phyloP scores from a whole-genome alignment of 495 filamentous ascomycete genomes.

The Pseudomonodictys pantanalensis region DNA sequence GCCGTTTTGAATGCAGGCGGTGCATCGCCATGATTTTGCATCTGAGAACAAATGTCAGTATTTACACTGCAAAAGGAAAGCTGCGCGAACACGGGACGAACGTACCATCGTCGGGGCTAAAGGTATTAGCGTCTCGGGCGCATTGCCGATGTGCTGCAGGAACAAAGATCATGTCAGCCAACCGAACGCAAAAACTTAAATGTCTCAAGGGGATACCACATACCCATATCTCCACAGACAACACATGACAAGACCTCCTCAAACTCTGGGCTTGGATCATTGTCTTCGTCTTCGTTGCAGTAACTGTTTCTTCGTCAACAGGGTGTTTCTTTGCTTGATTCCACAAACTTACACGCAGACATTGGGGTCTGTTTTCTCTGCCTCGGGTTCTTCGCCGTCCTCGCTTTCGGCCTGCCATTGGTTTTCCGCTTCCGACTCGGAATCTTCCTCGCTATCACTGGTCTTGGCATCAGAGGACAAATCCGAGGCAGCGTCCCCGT shows the following conservation, averaged over 20 bases:
- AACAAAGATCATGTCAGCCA: slow-evolving; percentile 41
- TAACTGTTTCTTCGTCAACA: slow-evolving; percentile 51
- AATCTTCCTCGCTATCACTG: slow-evolving; percentile 39
- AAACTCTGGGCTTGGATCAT: slow-evolving; percentile 83
- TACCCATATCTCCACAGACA: slow-evolving; percentile 86
- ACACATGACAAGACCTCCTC: slow-evolving; percentile 78
- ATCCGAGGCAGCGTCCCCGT: slow-evolving; percentile 25
- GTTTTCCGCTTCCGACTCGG: slow-evolving; percentile 66
- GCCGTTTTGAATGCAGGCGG: slow-evolving; percentile 67
- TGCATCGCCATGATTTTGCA: slow-evolving; percentile 73
- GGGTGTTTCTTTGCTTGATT: neutral
- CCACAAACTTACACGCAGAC: slow-evolving; percentile 62
- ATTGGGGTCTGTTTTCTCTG: slow-evolving; percentile 58
- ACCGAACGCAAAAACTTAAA: slow-evolving; percentile 32
- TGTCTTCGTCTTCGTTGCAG: slow-evolving; percentile 77
- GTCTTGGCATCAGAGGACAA: slow-evolving; percentile 32
- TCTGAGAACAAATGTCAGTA: slow-evolving; percentile 43
- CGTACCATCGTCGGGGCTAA: slow-evolving; percentile 67
- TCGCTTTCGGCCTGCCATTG: slow-evolving; percentile 66
- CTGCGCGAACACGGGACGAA: slow-evolving; percentile 15
- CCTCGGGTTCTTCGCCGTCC: slow-evolving; percentile 63
- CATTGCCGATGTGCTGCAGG: slow-evolving; percentile 87
- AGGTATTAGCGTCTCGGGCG: slow-evolving; percentile 72
- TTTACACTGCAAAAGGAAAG: neutral
- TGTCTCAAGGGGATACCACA: slow-evolving; percentile 30